phyloP scores from a whole-genome alignment of 805 yeast genomes.

The Tetrapisispora taiwanensis region DNA sequence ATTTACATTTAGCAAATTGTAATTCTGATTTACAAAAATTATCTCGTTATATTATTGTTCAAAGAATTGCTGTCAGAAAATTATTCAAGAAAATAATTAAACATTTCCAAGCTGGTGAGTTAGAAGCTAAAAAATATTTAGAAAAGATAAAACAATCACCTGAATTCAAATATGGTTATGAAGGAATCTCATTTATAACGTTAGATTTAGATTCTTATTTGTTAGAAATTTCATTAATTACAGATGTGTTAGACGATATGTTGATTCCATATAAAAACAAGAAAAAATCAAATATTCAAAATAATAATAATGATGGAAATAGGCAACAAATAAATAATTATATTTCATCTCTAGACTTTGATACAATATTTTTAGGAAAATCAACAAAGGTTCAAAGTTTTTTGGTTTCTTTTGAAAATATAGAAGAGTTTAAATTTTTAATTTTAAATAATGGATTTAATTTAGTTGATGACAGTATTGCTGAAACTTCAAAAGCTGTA shows the following conservation, averaged over 20 bases:
- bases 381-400: conserved; percentile 29
- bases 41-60: conserved; percentile 47
- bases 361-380: conserved; percentile 29
- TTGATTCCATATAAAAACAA: background rate
- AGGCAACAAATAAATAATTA: background rate
- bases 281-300: background rate
- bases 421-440: conserved; percentile 34
- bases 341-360: conserved; percentile 26
- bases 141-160: conserved; percentile 9
- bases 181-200: conserved; percentile 38
- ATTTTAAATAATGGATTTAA: conserved; percentile 28
- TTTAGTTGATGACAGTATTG: conserved; percentile 20
- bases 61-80: conserved; percentile 52
- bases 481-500: conserved; percentile 20
- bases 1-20: conserved; percentile 15
- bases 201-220: conserved; percentile 42
- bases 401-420: conserved; percentile 35
- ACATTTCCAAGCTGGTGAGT: conserved; percentile 15
- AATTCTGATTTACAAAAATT: conserved; percentile 39
- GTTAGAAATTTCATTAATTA: conserved; percentile 35
- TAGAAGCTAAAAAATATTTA: conserved; percentile 9
- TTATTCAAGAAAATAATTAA: conserved; percentile 42
- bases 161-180: conserved; percentile 26
- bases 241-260: conserved; percentile 30
- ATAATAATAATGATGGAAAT: background rate